phyloP scores from a whole-genome alignment of 1,284 basidiomycete species.

The Trametes versicolor region DNA sequence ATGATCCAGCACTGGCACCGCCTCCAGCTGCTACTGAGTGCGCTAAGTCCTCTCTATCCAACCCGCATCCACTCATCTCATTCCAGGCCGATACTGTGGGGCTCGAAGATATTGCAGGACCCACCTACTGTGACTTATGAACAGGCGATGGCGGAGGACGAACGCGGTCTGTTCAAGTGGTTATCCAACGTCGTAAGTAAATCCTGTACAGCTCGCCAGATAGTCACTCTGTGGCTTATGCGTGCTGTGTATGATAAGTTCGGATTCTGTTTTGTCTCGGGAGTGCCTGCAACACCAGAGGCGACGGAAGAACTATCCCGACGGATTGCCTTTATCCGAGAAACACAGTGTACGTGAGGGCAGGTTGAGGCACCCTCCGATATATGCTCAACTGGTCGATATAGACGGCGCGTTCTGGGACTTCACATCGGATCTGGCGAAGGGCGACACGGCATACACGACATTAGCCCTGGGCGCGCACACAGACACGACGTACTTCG shows the following conservation, averaged over 20 bases:
- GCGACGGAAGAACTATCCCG: conserved; percentile 85
- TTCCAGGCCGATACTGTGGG: conserved; percentile 82
- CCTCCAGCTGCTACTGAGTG: conserved; percentile 51
- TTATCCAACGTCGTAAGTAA: conserved; percentile 80
- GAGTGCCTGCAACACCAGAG: conserved; percentile 84
- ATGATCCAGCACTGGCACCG: conserved; percentile 66
- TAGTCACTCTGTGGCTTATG: background rate
- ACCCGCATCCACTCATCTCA: conserved; percentile 6
- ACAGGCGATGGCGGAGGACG: conserved; percentile 76
- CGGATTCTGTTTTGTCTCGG: conserved; percentile 90
- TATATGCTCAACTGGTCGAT: background rate
- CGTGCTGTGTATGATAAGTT: conserved; percentile 68
- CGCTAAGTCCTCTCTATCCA: conserved; percentile 30
- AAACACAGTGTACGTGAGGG: conserved; percentile 84
- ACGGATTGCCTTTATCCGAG: conserved; percentile 89
- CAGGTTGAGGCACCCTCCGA: no score
- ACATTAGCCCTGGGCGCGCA: conserved; percentile 90
- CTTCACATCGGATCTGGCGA: conserved; percentile 92
- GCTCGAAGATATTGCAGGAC: conserved; percentile 75
- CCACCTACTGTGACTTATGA: conserved; percentile 84
- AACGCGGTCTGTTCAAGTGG: conserved; percentile 83
- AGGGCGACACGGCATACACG: conserved; percentile 94
- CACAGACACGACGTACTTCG: conserved; percentile 96
- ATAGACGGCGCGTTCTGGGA: conserved; percentile 96
- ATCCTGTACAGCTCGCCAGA: background rate